Conservation (phyloP, 2,329 filamentous ascomycete genomes). For the Alternaria dauci region DNA sequence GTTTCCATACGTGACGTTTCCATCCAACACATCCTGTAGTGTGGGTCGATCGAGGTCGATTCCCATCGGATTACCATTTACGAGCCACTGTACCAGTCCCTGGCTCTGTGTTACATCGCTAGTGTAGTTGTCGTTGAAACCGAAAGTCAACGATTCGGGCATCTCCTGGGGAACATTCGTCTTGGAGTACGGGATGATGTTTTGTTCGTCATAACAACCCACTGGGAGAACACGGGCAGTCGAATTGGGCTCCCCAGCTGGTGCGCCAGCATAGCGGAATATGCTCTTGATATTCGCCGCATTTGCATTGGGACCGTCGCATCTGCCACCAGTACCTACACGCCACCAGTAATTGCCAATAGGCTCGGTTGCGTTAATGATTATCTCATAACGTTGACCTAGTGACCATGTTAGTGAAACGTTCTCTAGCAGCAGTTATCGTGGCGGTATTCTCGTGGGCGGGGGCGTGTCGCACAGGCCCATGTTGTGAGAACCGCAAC, state of each 20-base stretch:
- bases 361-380: conserved; percentile 47
- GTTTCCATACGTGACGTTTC: conserved; percentile 41
- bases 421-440: conserved; percentile 7
- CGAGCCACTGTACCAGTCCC: conserved; percentile 51
- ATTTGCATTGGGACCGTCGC: conserved; percentile 48
- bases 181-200: conserved; percentile 52
- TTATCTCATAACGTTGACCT: conserved; percentile 53
- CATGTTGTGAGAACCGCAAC: conserved; percentile 8
- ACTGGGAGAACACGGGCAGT: conserved; percentile 42
- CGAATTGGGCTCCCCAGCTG: conserved; percentile 40
- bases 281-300: conserved; percentile 52
- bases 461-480: conserved; percentile 12
- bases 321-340: conserved; percentile 45
- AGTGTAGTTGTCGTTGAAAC: conserved; percentile 32
- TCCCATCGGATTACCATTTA: conserved; percentile 48
- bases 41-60: conserved; percentile 51
- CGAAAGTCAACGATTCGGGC: conserved; percentile 38
- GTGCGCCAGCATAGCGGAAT: conserved; percentile 52
- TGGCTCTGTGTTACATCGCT: conserved; percentile 33
- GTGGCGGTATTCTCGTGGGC: conserved; percentile 20
- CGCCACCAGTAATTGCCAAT: conserved; percentile 49
- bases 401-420: conserved; percentile 32
- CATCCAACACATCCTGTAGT: conserved; percentile 46
- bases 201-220: conserved; percentile 54
- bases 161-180: conserved; percentile 37